phyloP scores from a whole-genome alignment of 1,284 basidiomycete species.

The Puccinia polysora region DNA sequence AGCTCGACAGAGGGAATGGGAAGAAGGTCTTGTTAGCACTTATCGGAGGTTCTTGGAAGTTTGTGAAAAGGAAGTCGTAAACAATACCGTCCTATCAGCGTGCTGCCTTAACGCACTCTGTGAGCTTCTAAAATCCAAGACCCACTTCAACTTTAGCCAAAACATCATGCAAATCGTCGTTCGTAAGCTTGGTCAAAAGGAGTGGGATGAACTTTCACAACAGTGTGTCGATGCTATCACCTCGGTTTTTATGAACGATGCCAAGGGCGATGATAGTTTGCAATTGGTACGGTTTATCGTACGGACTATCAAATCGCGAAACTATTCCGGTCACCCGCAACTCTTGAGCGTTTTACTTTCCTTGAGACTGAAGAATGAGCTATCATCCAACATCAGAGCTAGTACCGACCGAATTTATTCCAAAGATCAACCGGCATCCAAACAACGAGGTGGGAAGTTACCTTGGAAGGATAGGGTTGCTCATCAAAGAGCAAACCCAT shows the following conservation, averaged over 20 bases:
- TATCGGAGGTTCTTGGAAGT: conserved; percentile 84
- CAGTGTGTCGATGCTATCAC: conserved; percentile 75
- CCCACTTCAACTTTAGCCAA: conserved; percentile 94
- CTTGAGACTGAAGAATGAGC: conserved; percentile 80
- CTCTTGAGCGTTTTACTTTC: conserved; percentile 79
- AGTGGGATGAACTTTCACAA: conserved; percentile 69
- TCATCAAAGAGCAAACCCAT: conserved; percentile 56
- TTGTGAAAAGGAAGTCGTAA: conserved; percentile 67
- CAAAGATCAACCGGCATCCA: not conserved
- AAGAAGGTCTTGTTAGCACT: conserved; percentile 83
- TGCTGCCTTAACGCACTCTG: conserved; percentile 79
- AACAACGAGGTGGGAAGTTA: conserved; percentile 28
- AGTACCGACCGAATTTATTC: conserved; percentile 58
- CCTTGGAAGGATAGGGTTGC: conserved; percentile 55
- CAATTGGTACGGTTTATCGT: conserved; percentile 86
- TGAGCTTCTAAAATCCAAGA: conserved; percentile 71
- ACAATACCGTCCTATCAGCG: conserved; percentile 62
- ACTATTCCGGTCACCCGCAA: conserved; percentile 82
- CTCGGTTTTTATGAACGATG: conserved; percentile 73
- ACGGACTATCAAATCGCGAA: conserved; percentile 91
- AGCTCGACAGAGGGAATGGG: conserved; percentile 82
- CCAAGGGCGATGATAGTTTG: conserved; percentile 69
- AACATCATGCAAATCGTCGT: conserved; percentile 88
- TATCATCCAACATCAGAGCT: conserved; percentile 64
- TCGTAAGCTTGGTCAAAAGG: conserved; percentile 72